Evolutionary conservation across 2,329 filamentous ascomycete species (phyloP), one percentile per base, ranked within the genome.

Genomic region (Anthostomella pinea): DNA sequence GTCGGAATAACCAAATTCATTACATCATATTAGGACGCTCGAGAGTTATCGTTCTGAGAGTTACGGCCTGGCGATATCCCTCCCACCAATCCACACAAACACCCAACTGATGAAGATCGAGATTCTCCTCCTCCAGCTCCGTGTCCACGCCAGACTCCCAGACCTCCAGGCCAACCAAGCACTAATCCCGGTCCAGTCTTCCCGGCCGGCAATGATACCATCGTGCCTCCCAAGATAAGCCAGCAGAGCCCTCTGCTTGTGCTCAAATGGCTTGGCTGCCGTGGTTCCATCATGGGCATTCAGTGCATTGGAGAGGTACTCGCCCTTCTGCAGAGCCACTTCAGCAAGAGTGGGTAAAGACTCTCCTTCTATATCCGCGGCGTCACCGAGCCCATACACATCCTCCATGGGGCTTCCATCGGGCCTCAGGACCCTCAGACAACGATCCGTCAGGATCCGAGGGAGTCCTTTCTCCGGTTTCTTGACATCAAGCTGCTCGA

Each of bases 151-250:
- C 42, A 60, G 48, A 40, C 53, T 61, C 2, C 62, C 62, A 30
- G 56, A 59, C 30, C 65, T 52, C 67, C 66, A 70, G 1, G 65
- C 65, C 23, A 69, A 22, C 67, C 66, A 70, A 3, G 67, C 67
- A 15, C 52, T 49, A 7, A 56, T 41, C 1, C 66, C 66, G 6
- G 63, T 68, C 62, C 62, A 69, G 13, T 64, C 56, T 5, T 57
- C 45, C 16, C 55, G 52, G 3, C 65, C 65, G 2, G 54, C 60
- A 5, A 67, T 58, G 25, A 70, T 57, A 0, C 66, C 66, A 39
- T 69, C 66, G 10, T 57, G 55, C n/a, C 53, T 44, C 3, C 67
- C 67, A 16, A 68, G 52, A 40, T 69, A 70, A 1, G 64, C 61
- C 23, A 69, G 44, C 10, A 62, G 48, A 1, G 58, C 54, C 30